Percentiles rank a stretch among this genome's conserved stretches.
Conservation (phyloP, 495 filamentous ascomycete genomes). For the Aspergillus leporis region DNA sequence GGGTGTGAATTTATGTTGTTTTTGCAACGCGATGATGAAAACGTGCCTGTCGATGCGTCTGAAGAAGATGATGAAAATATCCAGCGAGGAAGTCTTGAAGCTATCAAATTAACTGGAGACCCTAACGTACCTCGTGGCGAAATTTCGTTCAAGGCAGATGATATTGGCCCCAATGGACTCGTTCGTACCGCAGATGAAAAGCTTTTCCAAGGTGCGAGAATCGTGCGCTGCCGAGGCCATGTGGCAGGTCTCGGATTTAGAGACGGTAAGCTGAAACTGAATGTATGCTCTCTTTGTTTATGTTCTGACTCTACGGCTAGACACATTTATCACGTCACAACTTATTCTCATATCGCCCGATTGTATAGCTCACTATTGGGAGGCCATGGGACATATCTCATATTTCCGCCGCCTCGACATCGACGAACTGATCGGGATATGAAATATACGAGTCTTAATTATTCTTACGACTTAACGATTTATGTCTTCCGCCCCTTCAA, state of each 20-base stretch:
- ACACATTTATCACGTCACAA: conserved; percentile 70
- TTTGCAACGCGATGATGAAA: conserved; percentile 59
- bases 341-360: conserved; percentile 78
- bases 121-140: conserved; percentile 85
- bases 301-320: conserved; percentile 38
- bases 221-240: conserved; percentile 77
- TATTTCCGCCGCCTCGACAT: conserved; percentile 80
- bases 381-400: conserved; percentile 73
- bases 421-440: conserved; percentile 69
- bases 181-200: conserved; percentile 62
- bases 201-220: conserved; percentile 69
- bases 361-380: conserved; percentile 81
- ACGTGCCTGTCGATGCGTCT: conserved; percentile 3
- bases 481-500: conserved; percentile 11
- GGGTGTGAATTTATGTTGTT: conserved; percentile 87
- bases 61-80: conserved; percentile 14
- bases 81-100: conserved; percentile 63
- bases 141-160: conserved; percentile 73
- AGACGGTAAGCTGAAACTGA: conserved; percentile 57
- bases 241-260: conserved; percentile 70
- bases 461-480: conserved; percentile 12
- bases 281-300: background rate
- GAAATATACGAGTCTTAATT: conserved; percentile 4
- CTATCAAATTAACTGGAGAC: conserved; percentile 89
- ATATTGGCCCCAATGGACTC: conserved; percentile 66